Conservation (phyloP, 2,329 filamentous ascomycete species). For the Coniochaeta sp. region DNA sequence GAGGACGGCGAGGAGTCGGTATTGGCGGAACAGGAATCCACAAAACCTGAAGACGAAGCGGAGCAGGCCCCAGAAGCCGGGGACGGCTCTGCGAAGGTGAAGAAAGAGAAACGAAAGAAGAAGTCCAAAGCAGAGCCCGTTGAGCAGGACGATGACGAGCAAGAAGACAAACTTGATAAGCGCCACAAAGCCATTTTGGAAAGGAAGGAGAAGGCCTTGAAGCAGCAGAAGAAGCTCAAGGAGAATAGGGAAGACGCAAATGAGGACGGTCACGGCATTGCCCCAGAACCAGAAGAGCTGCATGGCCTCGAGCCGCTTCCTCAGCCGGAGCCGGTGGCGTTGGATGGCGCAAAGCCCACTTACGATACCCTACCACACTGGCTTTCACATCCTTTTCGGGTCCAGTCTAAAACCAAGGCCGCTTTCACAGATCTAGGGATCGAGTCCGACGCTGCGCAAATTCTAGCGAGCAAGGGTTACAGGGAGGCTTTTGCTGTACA, state of each 20-base stretch:
- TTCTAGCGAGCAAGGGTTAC: slow-evolving; percentile 62
- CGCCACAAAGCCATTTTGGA: slow-evolving; percentile 45
- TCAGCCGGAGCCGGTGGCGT: slow-evolving; percentile 59
- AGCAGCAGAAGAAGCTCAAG: slow-evolving; percentile 23
- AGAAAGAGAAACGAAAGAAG: slow-evolving; percentile 15
- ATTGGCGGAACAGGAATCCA: neutral
- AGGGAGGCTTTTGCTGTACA: slow-evolving; percentile 71
- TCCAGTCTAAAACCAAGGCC: slow-evolving; percentile 50
- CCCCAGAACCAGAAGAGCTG: slow-evolving; percentile 30
- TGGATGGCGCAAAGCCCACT: slow-evolving; percentile 50
- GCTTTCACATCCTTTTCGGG: slow-evolving; percentile 68
- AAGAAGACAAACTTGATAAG: slow-evolving; percentile 14
- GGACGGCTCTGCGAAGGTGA: neutral
- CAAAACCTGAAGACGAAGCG: neutral
- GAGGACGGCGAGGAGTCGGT: neutral
- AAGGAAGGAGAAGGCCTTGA: slow-evolving; percentile 48
- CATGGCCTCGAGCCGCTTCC: slow-evolving; percentile 76
- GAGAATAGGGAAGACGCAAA: slow-evolving; percentile 18
- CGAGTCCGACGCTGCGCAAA: slow-evolving; percentile 47
- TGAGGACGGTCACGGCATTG: slow-evolving; percentile 11
- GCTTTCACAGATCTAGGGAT: slow-evolving; percentile 61
- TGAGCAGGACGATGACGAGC: slow-evolving; percentile 16
- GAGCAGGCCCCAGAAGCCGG: neutral
- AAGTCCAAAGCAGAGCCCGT: slow-evolving; percentile 17
- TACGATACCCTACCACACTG: slow-evolving; percentile 75